phyloP scores from a whole-genome alignment of 2,329 filamentous ascomycete species.

The Aureobasidium sp. region DNA sequence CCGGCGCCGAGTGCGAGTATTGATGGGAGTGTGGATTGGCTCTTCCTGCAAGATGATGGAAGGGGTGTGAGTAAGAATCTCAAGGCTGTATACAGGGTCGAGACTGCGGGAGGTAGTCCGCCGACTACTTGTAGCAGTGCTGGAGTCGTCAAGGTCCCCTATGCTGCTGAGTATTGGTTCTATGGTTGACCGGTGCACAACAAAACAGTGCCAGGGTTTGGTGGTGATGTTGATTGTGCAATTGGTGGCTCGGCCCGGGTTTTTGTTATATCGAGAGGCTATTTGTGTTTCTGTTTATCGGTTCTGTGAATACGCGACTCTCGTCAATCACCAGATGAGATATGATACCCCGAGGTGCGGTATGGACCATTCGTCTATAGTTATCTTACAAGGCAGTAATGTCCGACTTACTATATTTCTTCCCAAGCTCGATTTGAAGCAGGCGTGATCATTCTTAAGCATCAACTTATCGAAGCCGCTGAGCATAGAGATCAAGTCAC shows the following conservation, averaged over 20 bases:
- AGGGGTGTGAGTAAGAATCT: slow-evolving; percentile 32
- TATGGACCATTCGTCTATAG: not conserved
- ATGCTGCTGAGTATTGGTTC: slow-evolving; percentile 44
- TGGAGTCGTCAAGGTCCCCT: slow-evolving; percentile 34
- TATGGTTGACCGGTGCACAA: slow-evolving; percentile 26
- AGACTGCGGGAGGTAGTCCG: slow-evolving; percentile 42
- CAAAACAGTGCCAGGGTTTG: not conserved
- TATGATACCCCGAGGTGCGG: not conserved
- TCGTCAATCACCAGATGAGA: not conserved
- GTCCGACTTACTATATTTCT: too few species aligned
- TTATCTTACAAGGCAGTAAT: not conserved
- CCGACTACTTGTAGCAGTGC: slow-evolving; percentile 33
- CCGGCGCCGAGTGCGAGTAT: slow-evolving; percentile 44
- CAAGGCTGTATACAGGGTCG: slow-evolving; percentile 41
- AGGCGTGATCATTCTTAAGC: not conserved
- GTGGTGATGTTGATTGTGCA: not conserved
- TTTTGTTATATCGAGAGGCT: not conserved
- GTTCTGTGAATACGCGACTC: not conserved
- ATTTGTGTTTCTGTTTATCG: not conserved
- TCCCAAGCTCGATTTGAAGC: not conserved
- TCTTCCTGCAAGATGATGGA: slow-evolving; percentile 37
- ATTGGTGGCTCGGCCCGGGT: not conserved
- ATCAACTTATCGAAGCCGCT: not conserved
- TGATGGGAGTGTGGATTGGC: slow-evolving; percentile 37
- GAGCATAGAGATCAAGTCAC: too few species aligned